Conservation (phyloP, 768 basidiomycete species). For the Dictyophora rubrovolvata region DNA sequence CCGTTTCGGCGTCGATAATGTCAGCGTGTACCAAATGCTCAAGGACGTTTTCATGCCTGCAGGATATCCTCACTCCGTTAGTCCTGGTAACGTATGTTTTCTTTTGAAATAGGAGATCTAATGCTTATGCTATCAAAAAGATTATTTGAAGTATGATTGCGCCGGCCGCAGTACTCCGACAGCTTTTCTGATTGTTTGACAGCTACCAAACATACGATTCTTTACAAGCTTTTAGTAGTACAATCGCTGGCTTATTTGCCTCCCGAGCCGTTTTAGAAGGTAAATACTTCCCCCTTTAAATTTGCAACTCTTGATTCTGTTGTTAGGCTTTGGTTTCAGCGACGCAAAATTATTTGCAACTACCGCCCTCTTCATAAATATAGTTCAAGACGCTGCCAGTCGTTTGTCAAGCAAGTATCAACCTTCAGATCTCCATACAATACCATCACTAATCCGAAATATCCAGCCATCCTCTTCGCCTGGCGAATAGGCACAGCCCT, state of each 20-base stretch:
- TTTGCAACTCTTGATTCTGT: not conserved
- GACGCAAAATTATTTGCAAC: not conserved
- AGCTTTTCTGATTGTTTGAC: conserved; percentile 1
- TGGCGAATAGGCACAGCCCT: conserved; percentile 55
- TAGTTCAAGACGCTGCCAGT: conserved; percentile 57
- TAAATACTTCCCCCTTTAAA: conserved; percentile 14
- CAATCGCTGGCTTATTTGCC: conserved; percentile 50
- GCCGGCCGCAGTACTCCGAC: not conserved
- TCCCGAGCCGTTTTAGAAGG: conserved; percentile 63
- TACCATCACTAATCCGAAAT: not conserved
- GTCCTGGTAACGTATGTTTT: conserved; percentile 33
- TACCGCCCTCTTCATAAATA: conserved; percentile 29
- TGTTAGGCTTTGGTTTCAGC: not conserved
- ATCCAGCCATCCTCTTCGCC: conserved; percentile 49
- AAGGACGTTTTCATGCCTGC: conserved; percentile 48
- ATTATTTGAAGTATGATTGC: conserved; percentile 4
- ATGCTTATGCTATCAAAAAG: not conserved
- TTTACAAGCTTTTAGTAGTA: conserved; percentile 61
- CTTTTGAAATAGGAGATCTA: not conserved
- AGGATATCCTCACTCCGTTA: conserved; percentile 52
- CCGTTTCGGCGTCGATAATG: too few relatives aligned
- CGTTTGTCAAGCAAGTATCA: conserved; percentile 47
- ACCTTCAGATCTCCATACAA: not conserved
- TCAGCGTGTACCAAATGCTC: conserved; percentile 22
- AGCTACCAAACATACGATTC: conserved; percentile 63